Evolutionary conservation across 352 stramenopile genomes (phyloP), one percentile per base, ranked within the genome.

Genomic region (Pythium periplocum): DNA sequence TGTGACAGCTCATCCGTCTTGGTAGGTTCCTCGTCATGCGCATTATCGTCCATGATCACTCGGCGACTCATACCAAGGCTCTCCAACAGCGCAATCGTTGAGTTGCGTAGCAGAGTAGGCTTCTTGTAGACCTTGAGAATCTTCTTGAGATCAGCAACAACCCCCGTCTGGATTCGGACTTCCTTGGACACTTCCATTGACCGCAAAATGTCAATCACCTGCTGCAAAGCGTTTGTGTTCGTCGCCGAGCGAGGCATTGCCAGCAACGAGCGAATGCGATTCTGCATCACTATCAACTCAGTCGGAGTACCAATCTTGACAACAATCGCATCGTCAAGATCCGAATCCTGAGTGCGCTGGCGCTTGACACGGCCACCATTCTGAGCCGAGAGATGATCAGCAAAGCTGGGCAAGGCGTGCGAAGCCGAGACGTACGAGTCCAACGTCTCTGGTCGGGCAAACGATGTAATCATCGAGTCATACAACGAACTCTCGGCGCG

Each of bases 91-190:
- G 67, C 73, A 46, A 88, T 81, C 4, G 77, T 89, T 44, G 74
- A 64, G 54, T 86, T 86, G 9, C 83, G 83, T 40, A 93, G 55
- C 41, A 91, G 66, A 26, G 76, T 87, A n/a, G 83, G 83, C 67
- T 91, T 91, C 57, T 75, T 86, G 57, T 87, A 91, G 0, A 68
- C 62, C 52, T 86, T 89, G 31, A 93, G 61, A 57, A 93, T 80
- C 36, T 68, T 75, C 66, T 93, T 91, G 30, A 93, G 54, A 30
- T 93, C 78, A 0, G 72, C 76, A 26, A 90, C 78, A 9, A 93
- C 51, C 3, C 72, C 74, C 6, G 80, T 87, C 48, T 88, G 73
- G 26, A 89, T 75, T 11, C 80, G 78, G 30, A 88, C 77, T n/a
- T 90, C 80, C 3, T 66, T 68, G 3, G 83, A 66, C 36, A 93